Conservation (phyloP, 2,329 filamentous ascomycete genomes). For the Cladosporium halotolerans region DNA sequence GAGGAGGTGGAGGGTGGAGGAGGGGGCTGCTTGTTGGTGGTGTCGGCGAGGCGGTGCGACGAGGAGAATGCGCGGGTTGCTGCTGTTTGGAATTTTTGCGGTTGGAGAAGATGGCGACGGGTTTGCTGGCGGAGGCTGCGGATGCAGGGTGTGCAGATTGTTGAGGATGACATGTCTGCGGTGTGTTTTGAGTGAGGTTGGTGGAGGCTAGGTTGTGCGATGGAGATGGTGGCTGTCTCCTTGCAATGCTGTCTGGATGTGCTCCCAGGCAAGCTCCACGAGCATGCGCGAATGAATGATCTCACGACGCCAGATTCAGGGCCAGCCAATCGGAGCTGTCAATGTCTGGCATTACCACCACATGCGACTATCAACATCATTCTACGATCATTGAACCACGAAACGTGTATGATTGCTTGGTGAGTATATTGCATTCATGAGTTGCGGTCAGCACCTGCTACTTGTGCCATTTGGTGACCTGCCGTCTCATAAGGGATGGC, state of each 20-base stretch:
- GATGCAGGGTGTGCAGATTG: constrained; percentile 21
- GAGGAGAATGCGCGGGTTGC: constrained; percentile 9
- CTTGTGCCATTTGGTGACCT: too few relatives aligned
- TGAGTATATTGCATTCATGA: too few relatives aligned
- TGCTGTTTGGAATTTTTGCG: constrained; percentile 8
- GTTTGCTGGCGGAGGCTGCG: constrained; percentile 19
- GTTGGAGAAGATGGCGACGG: constrained; percentile 6
- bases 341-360: too few relatives aligned
- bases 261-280: not conserved
- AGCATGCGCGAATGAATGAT: not conserved
- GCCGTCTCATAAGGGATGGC: too few relatives aligned
- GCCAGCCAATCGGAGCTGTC: not conserved
- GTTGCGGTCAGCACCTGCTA: too few relatives aligned
- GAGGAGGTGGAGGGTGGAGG: constrained; percentile 11
- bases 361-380: too few relatives aligned
- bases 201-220: too few relatives aligned
- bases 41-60: constrained; percentile 2
- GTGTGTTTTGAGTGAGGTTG: not conserved
- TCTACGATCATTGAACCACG: too few relatives aligned
- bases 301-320: constrained; percentile 3
- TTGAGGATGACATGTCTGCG: constrained; percentile 18
- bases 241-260: not conserved
- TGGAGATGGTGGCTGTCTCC: too few relatives aligned
- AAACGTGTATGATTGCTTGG: too few relatives aligned
- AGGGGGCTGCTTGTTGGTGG: constrained; percentile 9